Evolutionary conservation across 1,139 yeast species (phyloP).

Genomic region (Geotrichum siamense): DNA sequence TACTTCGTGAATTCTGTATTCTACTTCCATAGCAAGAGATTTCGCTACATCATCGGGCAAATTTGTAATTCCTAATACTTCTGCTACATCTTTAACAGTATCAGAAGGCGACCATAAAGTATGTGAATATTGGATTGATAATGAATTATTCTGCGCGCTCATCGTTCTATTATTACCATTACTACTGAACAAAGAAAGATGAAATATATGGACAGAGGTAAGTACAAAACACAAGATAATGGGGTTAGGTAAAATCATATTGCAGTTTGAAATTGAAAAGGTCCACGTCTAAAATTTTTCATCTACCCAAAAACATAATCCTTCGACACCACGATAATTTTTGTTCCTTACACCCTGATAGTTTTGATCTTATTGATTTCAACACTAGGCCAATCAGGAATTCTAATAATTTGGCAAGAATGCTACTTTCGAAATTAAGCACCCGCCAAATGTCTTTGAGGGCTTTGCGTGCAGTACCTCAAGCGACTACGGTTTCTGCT

Average conservation of each 20-base stretch:
- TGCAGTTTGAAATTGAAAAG: too few species aligned
- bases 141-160: constrained; percentile 12
- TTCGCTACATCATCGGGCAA: constrained; percentile 90
- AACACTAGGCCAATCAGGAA: too few species aligned
- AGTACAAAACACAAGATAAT: too few species aligned
- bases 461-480: constrained; percentile 17
- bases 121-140: constrained; percentile 55
- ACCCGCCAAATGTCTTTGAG: constrained; percentile 19
- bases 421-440: constrained; percentile 18
- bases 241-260: too few species aligned
- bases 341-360: too few species aligned
- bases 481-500: constrained; percentile 11
- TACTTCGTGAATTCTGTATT: constrained; percentile 91
- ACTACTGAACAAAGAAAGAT: too few species aligned
- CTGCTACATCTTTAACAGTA: constrained; percentile 95
- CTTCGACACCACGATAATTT: too few species aligned
- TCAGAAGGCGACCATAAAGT: constrained; percentile 97
- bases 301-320: too few species aligned
- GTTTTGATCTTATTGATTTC: too few species aligned
- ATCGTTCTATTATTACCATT: too few species aligned
- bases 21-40: constrained; percentile 97
- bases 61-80: constrained; percentile 68
- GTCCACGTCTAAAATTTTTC: too few species aligned
- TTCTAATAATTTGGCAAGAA: neutral
- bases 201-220: too few species aligned